phyloP scores from a whole-genome alignment of 495 filamentous ascomycete genomes.

The Neurospora tetrasperma region DNA sequence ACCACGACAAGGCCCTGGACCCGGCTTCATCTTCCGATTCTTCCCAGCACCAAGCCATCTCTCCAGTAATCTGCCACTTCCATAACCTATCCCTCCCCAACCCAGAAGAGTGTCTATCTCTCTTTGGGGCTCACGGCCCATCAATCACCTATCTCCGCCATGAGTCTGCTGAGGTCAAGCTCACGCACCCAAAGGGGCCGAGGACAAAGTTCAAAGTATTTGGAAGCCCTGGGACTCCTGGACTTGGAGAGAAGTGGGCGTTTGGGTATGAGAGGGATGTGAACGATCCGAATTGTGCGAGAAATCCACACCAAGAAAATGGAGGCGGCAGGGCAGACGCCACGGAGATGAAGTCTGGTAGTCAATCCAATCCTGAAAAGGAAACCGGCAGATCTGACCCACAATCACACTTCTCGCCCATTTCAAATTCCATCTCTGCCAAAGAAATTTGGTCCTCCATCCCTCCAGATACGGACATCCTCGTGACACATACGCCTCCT shows the following conservation, averaged over 20 bases:
- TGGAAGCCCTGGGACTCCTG: constrained; percentile 62
- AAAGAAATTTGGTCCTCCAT: constrained; percentile 43
- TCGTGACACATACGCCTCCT: constrained; percentile 77
- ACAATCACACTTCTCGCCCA: too few species aligned
- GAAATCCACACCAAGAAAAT: too few species aligned
- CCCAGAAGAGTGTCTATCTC: constrained; percentile 41
- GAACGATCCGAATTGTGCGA: background rate
- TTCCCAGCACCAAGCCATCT: background rate
- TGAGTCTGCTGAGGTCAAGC: constrained; percentile 44
- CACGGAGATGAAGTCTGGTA: too few species aligned
- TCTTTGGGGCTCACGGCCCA: constrained; percentile 39
- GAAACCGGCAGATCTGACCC: too few species aligned
- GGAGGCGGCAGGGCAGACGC: too few species aligned
- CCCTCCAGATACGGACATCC: constrained; percentile 62
- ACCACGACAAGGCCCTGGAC: constrained; percentile 73
- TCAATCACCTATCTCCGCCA: constrained; percentile 60
- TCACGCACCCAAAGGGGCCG: constrained; percentile 48
- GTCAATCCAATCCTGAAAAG: too few species aligned
- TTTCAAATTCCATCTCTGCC: too few species aligned
- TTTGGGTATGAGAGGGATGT: constrained; percentile 51
- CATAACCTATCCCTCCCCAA: constrained; percentile 52
- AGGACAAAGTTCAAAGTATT: constrained; percentile 62
- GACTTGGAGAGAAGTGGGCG: constrained; percentile 51
- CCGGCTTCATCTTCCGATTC: constrained; percentile 43
- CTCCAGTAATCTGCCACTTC: constrained; percentile 18